These are phyloP conservation scores for Sphaerulina vaccinii DNA, from an alignment of 2,329 filamentous ascomycete species.

Conservation along the genomic window DNA sequence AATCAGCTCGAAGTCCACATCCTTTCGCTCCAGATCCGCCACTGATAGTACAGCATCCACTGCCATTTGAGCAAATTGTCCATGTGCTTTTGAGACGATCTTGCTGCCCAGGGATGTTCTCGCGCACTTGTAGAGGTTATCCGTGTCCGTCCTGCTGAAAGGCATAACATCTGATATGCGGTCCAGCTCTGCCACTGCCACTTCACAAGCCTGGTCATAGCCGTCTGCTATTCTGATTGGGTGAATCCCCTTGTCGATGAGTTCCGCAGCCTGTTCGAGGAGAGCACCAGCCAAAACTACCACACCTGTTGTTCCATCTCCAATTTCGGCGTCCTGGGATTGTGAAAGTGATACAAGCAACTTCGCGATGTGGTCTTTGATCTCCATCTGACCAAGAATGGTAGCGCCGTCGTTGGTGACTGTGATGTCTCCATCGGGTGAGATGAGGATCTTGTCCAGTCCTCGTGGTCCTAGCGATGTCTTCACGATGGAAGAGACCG, in stretches of 20 bases:
- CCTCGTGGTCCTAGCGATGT: constrained; percentile 93
- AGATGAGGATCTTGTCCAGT: constrained; percentile 98
- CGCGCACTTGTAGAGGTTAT: constrained; percentile 89
- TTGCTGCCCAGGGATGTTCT: constrained; percentile 96
- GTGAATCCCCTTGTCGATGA: constrained; percentile 99
- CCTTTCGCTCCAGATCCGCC: constrained; percentile 90
- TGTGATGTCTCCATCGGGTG: constrained; percentile 96
- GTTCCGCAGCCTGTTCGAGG: constrained; percentile 91
- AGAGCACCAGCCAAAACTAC: constrained; percentile 93
- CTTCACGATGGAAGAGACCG: constrained; percentile 95
- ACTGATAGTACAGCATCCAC: constrained; percentile 96
- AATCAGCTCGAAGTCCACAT: constrained; percentile 98
- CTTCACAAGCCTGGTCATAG: constrained; percentile 96
- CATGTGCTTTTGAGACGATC: constrained; percentile 98
- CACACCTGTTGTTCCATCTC: constrained; percentile 95
- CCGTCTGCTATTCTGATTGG: constrained; percentile 98
- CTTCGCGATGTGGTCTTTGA: constrained; percentile 97
- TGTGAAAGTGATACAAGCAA: constrained; percentile 94
- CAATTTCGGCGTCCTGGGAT: constrained; percentile 98
- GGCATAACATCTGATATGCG: constrained; percentile 87
- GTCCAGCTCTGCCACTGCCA: constrained; percentile 89
- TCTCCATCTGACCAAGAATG: constrained; percentile 95
- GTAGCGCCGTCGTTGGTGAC: constrained; percentile 99
- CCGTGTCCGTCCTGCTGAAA: constrained; percentile 75
- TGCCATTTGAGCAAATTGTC: constrained; percentile 96